Evolutionary conservation across 768 basidiomycete species (phyloP).

Genomic region (Trametes meyenii): DNA sequence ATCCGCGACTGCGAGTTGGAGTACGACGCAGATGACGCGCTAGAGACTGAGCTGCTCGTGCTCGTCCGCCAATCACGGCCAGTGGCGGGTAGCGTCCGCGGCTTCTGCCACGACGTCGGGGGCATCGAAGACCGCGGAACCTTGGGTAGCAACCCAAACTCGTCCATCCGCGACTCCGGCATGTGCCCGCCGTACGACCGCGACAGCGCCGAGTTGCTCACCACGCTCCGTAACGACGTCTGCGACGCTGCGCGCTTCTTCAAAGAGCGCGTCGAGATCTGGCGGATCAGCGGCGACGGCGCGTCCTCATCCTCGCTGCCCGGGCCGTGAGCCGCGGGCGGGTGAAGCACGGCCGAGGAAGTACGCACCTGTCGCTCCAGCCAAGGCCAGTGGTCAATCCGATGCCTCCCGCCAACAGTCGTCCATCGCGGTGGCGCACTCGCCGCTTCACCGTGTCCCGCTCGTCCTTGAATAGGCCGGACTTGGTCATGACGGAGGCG

Average conservation of each 20-base stretch:
- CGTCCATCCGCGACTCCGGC: constrained; percentile 13
- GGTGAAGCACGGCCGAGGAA: not conserved
- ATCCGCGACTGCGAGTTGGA: constrained; percentile 21
- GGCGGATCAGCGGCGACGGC: constrained; percentile 40
- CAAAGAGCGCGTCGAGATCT: constrained; percentile 35
- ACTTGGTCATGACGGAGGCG: constrained; percentile 37
- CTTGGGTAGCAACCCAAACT: constrained; percentile 21
- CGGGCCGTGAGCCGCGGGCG: not conserved
- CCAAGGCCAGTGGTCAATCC: constrained; percentile 46
- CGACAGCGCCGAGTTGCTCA: constrained; percentile 28
- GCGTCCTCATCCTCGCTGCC: constrained; percentile 46
- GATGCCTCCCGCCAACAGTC: constrained; percentile 39
- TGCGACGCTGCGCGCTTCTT: constrained; percentile 22
- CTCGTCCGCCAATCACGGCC: constrained; percentile 10
- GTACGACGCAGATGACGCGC: constrained; percentile 11
- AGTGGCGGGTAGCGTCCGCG: not conserved
- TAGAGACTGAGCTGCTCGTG: constrained; percentile 22
- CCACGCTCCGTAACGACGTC: constrained; percentile 20
- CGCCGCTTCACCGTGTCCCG: constrained; percentile 40
- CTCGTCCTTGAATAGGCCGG: constrained; percentile 40
- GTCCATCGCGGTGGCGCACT: constrained; percentile 42
- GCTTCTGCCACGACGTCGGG: constrained; percentile 29
- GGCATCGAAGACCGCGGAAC: constrained; percentile 17
- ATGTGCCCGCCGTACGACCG: constrained; percentile 31
- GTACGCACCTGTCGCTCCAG: constrained; percentile 42